Evolutionary conservation across 2,329 filamentous ascomycete genomes (phyloP), one percentile per base, ranked within the genome.

Genomic region (Exophiala lecanii-corni): DNA sequence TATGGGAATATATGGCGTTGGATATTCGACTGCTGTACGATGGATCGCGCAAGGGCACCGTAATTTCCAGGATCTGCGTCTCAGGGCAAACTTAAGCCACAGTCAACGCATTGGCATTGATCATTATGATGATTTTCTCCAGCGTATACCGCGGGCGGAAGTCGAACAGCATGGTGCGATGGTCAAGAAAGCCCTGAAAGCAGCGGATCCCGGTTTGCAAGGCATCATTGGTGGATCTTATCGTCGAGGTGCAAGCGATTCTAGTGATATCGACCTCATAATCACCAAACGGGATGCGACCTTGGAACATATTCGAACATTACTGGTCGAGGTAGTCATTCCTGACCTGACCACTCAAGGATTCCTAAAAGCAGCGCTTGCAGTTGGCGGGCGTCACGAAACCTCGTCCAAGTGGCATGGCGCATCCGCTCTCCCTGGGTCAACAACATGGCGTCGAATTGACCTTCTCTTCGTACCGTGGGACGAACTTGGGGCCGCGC

Each of bases 331-430:
- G 6, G 64, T 61, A 2, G 73, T 96, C 5, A 71, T 94, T 0
- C 71, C 72, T 0, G 60, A 64, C 1, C 74, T 97, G 6, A 79
- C 78, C 30, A 56, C 63, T 1, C 60, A 70, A 4, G 74, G 70
- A 0, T 94, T 94, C 56, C 71, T 96, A 3, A 82, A 84, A 38
- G 80, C 74, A 2, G 73, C 76, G 1, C 74, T 96, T 6, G 82
- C 86, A 0, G 74, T 75, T 3, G 41, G 45, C 12, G 39, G 37
- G 12, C 66, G 67, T n/a, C 67, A 69, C 19, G 62, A 64, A 6
- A 70, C 77, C 16, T 83, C 84, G 0, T 84, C 81, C 17, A 94
- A 92, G 66, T 96, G 88, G 87, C 86, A 94, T 53, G 89, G 91
- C 3, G 89, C 85, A 39, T 92, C 84, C 28, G 77, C 81, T 9